phyloP scores from a whole-genome alignment of 176 grass and related monocot genomes.

The Ensete ventricosum region DNA sequence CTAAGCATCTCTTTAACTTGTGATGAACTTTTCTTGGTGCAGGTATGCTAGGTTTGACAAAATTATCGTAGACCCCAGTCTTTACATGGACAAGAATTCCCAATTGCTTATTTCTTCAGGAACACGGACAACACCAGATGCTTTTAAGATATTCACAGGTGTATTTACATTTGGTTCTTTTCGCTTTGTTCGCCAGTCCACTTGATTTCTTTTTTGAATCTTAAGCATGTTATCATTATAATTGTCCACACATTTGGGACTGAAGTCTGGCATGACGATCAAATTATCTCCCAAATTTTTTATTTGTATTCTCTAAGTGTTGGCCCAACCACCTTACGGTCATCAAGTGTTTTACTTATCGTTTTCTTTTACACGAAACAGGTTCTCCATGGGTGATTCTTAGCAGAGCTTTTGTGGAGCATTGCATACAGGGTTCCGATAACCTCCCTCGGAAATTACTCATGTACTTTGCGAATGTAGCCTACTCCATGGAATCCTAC shows the following conservation, averaged over 20 bases:
- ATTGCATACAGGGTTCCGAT: slow-evolving; percentile 49
- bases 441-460: slow-evolving; percentile 61
- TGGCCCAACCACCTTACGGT: no score
- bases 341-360: background rate
- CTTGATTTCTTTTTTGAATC: no score
- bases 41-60: slow-evolving; percentile 70
- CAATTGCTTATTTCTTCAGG: slow-evolving; percentile 21
- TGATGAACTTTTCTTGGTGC: background rate
- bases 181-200: no score
- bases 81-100: slow-evolving; percentile 44
- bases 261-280: background rate
- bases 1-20: background rate
- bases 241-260: background rate
- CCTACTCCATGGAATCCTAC: slow-evolving; percentile 65
- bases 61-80: slow-evolving; percentile 52
- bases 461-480: slow-evolving; percentile 68
- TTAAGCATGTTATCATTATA: background rate
- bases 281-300: background rate
- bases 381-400: slow-evolving; percentile 84
- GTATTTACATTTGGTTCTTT: slow-evolving; percentile 16
- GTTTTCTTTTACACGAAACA: slow-evolving; percentile 6
- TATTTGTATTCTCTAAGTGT: background rate
- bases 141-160: slow-evolving; percentile 92
- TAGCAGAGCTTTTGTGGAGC: slow-evolving; percentile 52
- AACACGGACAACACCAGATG: slow-evolving; percentile 49